phyloP scores from a whole-genome alignment of 2,329 filamentous ascomycete species.

The Aspergillus floridensis region DNA sequence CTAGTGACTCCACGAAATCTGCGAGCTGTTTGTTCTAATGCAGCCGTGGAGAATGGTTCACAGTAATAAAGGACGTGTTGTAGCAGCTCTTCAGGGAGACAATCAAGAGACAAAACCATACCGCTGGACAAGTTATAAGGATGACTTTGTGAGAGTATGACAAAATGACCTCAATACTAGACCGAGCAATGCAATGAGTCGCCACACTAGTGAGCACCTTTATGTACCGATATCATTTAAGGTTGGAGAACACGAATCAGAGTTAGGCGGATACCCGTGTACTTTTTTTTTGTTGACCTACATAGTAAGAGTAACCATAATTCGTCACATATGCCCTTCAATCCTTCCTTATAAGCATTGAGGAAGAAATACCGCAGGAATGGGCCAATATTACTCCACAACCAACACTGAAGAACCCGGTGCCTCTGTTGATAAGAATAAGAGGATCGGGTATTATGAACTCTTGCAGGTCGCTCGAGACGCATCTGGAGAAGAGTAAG shows the following conservation, averaged over 20 bases:
- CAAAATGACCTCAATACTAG: not conserved
- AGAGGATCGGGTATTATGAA: constrained; percentile 62
- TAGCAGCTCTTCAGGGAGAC: constrained; percentile 79
- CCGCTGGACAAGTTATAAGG: constrained; percentile 18
- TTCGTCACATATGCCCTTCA: no score
- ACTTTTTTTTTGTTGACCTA: not conserved
- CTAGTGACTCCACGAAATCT: constrained; percentile 65
- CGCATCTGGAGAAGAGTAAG: constrained; percentile 78
- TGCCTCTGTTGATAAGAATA: constrained; percentile 21
- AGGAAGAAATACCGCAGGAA: constrained; percentile 12
- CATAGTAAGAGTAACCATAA: no score
- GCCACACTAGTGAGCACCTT: not conserved
- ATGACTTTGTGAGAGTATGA: not conserved
- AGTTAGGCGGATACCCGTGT: not conserved
- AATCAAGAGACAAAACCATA: constrained; percentile 34
- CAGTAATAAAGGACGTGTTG: constrained; percentile 70
- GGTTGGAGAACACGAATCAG: not conserved
- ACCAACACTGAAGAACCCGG: constrained; percentile 17
- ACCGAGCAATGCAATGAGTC: not conserved
- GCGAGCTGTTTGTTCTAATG: constrained; percentile 59
- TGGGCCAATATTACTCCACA: constrained; percentile 48
- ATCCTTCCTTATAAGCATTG: no score
- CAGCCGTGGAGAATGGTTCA: constrained; percentile 49
- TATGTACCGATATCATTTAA: not conserved
- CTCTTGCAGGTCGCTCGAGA: constrained; percentile 70